These are phyloP conservation scores for Alternaria hordeiaustralica DNA, from an alignment of 2,329 filamentous ascomycete species.

Conservation along the genomic window DNA sequence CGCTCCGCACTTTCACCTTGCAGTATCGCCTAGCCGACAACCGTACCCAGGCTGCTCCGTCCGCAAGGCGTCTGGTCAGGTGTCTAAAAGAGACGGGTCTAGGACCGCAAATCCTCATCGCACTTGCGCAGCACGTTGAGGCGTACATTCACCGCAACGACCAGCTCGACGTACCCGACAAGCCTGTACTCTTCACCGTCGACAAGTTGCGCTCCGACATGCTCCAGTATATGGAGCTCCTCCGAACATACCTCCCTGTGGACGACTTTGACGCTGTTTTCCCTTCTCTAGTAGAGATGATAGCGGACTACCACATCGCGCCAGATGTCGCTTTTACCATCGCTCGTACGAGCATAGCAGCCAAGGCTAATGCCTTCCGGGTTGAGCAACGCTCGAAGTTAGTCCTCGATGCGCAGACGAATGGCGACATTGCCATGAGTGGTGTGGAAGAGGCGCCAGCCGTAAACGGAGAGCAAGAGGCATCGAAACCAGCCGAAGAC, in stretches of 20 bases:
- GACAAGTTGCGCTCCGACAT: conserved; percentile 90
- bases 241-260: conserved; percentile 77
- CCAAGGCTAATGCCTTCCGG: conserved; percentile 49
- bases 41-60: conserved; percentile 75
- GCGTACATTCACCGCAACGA: conserved; percentile 80
- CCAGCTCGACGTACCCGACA: conserved; percentile 81
- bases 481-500: conserved; percentile 30
- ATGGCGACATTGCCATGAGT: conserved; percentile 60
- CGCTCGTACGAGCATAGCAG: conserved; percentile 71
- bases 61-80: conserved; percentile 79
- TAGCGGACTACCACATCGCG: conserved; percentile 80
- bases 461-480: conserved; percentile 9
- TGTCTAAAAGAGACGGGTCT: conserved; percentile 79
- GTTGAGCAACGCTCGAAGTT: conserved; percentile 37
- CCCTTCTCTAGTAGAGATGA: conserved; percentile 75
- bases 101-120: conserved; percentile 82
- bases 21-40: conserved; percentile 77
- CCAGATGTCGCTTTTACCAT: conserved; percentile 85
- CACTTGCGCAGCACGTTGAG: conserved; percentile 87
- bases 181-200: conserved; percentile 84
- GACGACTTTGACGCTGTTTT: conserved; percentile 80
- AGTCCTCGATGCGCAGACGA: conserved; percentile 19
- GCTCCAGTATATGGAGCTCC: conserved; percentile 85
- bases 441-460: conserved; percentile 24
- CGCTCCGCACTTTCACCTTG: conserved; percentile 81